Conservation (phyloP, 768 basidiomycete species). For the Leccinum disarticulatum region DNA sequence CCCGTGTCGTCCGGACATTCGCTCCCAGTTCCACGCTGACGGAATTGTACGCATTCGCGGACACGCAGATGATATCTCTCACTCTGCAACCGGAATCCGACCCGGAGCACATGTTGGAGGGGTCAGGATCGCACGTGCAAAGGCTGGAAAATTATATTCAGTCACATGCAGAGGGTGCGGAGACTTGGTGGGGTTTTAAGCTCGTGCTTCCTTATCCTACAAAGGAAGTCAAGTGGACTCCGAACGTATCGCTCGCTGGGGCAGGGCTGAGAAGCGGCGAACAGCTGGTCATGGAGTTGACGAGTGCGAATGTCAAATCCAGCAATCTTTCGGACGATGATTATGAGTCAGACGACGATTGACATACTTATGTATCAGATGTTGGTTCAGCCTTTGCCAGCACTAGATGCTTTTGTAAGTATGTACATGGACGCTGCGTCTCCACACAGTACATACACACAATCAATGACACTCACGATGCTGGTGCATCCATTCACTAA, state of each 20-base stretch:
- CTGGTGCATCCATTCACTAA: not conserved
- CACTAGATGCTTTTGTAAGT: no score
- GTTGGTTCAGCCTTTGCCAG: not conserved
- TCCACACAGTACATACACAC: not conserved
- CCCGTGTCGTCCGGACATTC: constrained; percentile 60
- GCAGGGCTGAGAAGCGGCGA: constrained; percentile 55
- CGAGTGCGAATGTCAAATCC: constrained; percentile 15
- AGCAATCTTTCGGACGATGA: constrained; percentile 48
- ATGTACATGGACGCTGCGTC: not conserved
- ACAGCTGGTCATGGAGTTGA: constrained; percentile 63
- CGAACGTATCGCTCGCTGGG: constrained; percentile 39
- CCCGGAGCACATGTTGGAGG: constrained; percentile 42
- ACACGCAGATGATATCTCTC: constrained; percentile 53
- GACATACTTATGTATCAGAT: not conserved
- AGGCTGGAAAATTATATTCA: constrained; percentile 39
- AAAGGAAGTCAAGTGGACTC: constrained; percentile 54
- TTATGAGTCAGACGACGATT: constrained; percentile 54
- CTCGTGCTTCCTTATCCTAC: constrained; percentile 71
- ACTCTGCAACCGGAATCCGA: constrained; percentile 40
- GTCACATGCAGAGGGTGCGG: constrained; percentile 23
- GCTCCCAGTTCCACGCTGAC: constrained; percentile 49
- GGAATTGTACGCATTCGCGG: constrained; percentile 72
- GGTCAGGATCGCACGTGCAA: constrained; percentile 31
- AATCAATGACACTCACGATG: not conserved
- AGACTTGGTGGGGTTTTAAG: constrained; percentile 73